These are phyloP conservation scores for Solanum ossicruentum DNA, from an alignment of 257 asterid genomes.

Conservation along the genomic window DNA sequence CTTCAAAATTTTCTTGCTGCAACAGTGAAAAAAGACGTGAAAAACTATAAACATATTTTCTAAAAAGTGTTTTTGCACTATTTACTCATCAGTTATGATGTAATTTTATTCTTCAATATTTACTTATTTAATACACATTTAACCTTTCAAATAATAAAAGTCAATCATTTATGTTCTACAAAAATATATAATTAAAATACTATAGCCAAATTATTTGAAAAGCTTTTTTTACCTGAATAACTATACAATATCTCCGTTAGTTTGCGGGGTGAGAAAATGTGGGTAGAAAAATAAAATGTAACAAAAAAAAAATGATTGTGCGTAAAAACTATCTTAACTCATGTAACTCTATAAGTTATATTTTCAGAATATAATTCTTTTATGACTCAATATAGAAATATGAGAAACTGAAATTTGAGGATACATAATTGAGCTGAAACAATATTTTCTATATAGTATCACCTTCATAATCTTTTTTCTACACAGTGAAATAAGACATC, in stretches of 20 bases:
- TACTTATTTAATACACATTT: not conserved
- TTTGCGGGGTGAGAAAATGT: not conserved
- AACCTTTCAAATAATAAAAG: not conserved
- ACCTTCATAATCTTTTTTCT: no score
- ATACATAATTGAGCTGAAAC: not conserved
- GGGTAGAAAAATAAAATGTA: no score
- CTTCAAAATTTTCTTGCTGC: not conserved
- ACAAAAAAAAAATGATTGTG: no score
- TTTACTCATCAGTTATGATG: not conserved
- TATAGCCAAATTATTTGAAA: not conserved
- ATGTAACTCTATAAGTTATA: not conserved
- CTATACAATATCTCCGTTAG: not conserved
- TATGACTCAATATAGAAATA: not conserved
- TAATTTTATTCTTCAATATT: not conserved
- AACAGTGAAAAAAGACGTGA: not conserved
- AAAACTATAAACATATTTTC: not conserved
- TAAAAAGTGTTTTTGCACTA: not conserved
- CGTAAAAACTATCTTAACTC: no score
- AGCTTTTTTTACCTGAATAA: not conserved
- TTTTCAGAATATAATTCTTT: not conserved
- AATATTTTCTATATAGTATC: not conserved
- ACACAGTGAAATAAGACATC: not conserved
- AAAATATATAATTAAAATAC: not conserved
- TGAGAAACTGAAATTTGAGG: not conserved
- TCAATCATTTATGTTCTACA: not conserved